Evolutionary conservation across 257 asterid species (phyloP).

Genomic region (Plantago major): DNA sequence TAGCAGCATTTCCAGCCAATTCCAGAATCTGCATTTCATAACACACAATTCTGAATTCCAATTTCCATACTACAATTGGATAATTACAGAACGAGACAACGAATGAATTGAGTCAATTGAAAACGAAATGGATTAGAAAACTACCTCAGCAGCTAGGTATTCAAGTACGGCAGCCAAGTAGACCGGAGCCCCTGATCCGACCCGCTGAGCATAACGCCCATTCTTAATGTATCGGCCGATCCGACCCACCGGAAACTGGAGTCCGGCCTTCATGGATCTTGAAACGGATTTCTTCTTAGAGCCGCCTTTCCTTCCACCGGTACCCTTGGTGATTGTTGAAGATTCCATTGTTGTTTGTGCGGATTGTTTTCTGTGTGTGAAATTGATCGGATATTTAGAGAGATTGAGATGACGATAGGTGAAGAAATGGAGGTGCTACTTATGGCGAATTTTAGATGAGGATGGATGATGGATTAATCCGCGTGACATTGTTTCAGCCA

Average conservation of each 20-base stretch:
- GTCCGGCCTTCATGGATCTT: conserved; percentile 38
- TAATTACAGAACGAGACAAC: too few relatives aligned
- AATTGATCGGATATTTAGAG: too few relatives aligned
- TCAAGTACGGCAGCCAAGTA: background rate
- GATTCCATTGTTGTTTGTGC: conserved; percentile 11
- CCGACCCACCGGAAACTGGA: conserved; percentile 53
- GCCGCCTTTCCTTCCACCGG: conserved; percentile 23
- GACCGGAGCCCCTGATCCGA: conserved; percentile 23
- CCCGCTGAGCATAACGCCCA: conserved; percentile 41
- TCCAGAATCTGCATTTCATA: conserved; percentile 18
- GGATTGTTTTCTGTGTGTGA: too few relatives aligned
- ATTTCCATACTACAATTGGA: too few relatives aligned
- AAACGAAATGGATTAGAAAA: background rate
- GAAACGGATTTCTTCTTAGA: conserved; percentile 24
- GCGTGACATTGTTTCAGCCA: too few relatives aligned
- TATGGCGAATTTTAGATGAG: too few relatives aligned
- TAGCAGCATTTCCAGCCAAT: conserved; percentile 28
- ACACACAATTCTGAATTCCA: background rate
- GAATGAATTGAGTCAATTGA: too few relatives aligned
- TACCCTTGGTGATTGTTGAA: conserved; percentile 14
- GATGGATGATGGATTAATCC: too few relatives aligned
- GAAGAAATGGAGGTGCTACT: too few relatives aligned
- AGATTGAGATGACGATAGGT: too few relatives aligned
- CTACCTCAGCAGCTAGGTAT: background rate
- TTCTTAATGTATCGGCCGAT: conserved; percentile 48